Evolutionary conservation across 345 rosid genomes (phyloP).

Genomic region (Populus ilicifolia): DNA sequence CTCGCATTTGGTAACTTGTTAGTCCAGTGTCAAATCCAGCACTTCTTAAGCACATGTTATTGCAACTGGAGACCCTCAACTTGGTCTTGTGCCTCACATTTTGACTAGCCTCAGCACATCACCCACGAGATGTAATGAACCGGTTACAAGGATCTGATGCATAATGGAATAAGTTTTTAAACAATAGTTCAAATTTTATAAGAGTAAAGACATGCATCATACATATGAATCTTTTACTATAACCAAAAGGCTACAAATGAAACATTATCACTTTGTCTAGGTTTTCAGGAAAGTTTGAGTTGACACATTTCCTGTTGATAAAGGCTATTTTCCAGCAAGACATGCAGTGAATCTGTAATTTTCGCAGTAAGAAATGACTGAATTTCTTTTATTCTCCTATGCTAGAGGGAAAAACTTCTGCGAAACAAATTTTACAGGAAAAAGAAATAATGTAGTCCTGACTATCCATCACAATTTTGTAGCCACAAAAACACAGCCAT

Average conservation of each 20-base stretch:
- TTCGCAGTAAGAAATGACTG: neutral
- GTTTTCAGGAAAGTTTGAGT: neutral
- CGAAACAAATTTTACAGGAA: neutral
- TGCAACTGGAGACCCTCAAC: conserved; percentile 1
- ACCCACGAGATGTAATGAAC: conserved; percentile 90
- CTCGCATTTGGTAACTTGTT: neutral
- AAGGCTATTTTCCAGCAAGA: neutral
- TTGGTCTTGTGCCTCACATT: conserved; percentile 34
- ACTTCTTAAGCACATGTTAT: neutral
- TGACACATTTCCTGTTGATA: neutral
- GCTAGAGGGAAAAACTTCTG: neutral
- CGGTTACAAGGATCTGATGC: conserved; percentile 75
- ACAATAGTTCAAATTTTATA: no score
- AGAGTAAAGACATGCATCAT: neutral
- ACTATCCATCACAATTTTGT: neutral
- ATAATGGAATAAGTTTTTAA: neutral
- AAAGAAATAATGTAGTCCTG: neutral
- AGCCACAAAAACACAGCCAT: neutral
- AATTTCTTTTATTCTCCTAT: neutral
- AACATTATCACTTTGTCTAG: neutral
- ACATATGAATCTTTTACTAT: neutral
- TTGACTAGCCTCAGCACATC: conserved; percentile 74
- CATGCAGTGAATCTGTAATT: neutral
- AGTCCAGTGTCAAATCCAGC: neutral
- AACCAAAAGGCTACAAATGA: neutral